Evolutionary conservation across 2,329 filamentous ascomycete species (phyloP).

Genomic region (Hymenoscyphus repandus): DNA sequence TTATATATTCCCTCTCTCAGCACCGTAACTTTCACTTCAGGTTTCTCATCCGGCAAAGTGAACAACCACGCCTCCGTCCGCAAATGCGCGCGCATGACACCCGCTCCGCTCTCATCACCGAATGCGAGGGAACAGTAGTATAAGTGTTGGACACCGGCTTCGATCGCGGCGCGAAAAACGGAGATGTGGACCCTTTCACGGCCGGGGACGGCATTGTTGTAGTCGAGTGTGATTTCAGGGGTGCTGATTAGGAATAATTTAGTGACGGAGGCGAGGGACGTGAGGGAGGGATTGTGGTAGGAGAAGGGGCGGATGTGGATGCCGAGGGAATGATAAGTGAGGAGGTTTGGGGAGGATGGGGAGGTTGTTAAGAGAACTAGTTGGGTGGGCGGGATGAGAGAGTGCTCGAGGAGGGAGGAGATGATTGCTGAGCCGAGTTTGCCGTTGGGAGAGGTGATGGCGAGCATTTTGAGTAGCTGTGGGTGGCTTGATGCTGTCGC

Average conservation of each 20-base stretch:
- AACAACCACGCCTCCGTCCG: constrained; percentile 19
- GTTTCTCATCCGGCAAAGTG: constrained; percentile 1
- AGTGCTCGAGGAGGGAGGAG: constrained; percentile 14
- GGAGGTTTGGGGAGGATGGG: constrained; percentile 11
- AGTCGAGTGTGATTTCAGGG: constrained; percentile 29
- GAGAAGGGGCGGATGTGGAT: constrained; percentile 16
- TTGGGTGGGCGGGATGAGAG: constrained; percentile 12
- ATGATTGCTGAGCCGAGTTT: constrained; percentile 20
- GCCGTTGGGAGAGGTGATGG: constrained; percentile 18
- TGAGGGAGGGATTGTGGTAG: constrained; percentile 11
- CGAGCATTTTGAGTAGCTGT: no score
- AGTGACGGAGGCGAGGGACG: constrained; percentile 10
- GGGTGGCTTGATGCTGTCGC: no score
- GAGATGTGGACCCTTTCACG: constrained; percentile 12
- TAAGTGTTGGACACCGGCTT: constrained; percentile 30
- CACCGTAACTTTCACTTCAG: constrained; percentile 17
- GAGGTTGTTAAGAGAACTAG: constrained; percentile 21
- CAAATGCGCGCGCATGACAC: constrained; percentile 16
- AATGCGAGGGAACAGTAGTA: constrained; percentile 31
- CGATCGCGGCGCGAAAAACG: constrained; percentile 25
- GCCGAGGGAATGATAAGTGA: constrained; percentile 34
- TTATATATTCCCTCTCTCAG: constrained; percentile 26
- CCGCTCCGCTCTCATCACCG: constrained; percentile 3
- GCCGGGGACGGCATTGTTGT: constrained; percentile 35
- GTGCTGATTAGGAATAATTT: constrained; percentile 34